phyloP scores from a whole-genome alignment of 805 yeast species.

The Naumovozyma baii region DNA sequence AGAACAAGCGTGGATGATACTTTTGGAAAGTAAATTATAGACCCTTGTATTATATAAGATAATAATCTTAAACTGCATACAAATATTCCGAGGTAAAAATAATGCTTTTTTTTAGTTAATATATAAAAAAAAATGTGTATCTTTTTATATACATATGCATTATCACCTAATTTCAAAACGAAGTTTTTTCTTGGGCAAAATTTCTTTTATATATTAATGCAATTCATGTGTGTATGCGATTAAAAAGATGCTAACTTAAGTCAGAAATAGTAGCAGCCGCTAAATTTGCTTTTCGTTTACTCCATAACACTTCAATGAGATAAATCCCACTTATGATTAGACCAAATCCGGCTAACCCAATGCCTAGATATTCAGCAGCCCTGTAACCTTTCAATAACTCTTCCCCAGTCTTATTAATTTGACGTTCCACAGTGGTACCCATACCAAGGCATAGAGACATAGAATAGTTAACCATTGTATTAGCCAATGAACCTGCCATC shows the following conservation, averaged over 20 bases:
- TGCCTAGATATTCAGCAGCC: constrained; percentile 48
- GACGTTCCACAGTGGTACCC: constrained; percentile 54
- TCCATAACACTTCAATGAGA: constrained; percentile 10
- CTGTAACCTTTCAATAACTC: constrained; percentile 38
- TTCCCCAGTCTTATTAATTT: constrained; percentile 24
- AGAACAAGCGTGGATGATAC: constrained; percentile 10
- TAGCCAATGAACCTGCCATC: constrained; percentile 64
- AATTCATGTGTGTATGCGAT: too few species aligned
- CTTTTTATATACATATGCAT: too few species aligned
- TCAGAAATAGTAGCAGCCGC: background rate
- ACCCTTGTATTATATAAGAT: background rate
- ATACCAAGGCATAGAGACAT: constrained; percentile 60
- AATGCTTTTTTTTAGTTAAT: background rate
- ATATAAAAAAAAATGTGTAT: too few species aligned
- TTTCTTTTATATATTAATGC: too few species aligned
- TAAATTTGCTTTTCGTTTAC: constrained; percentile 1
- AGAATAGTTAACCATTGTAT: constrained; percentile 64
- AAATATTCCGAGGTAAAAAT: too few species aligned
- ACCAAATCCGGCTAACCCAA: constrained; percentile 40
- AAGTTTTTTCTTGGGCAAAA: too few species aligned
- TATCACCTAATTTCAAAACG: too few species aligned
- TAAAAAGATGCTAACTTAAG: too few species aligned
- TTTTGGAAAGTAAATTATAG: background rate
- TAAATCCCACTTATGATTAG: constrained; percentile 12
- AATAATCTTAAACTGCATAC: background rate